Evolutionary conservation across 1,284 basidiomycete species (phyloP).

Genomic region (Cryptococcus sp.): DNA sequence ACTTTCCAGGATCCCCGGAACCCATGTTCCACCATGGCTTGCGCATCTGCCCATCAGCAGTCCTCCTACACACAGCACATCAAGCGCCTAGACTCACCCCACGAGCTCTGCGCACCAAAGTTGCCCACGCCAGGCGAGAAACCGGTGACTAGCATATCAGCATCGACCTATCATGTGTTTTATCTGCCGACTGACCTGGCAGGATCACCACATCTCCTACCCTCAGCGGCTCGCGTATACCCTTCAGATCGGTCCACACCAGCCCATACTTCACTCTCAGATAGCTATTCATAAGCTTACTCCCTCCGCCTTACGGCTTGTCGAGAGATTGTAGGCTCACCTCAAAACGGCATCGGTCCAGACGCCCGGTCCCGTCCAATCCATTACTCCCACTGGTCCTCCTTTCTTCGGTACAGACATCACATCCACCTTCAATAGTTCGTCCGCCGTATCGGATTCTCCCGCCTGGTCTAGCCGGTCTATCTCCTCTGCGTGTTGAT

Average conservation of each 20-base stretch:
- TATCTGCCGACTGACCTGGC: slow-evolving; percentile 26
- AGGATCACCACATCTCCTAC: slow-evolving; percentile 45
- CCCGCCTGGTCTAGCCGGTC: slow-evolving; percentile 19
- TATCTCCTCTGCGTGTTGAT: slow-evolving; percentile 15
- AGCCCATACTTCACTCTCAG: slow-evolving; percentile 36
- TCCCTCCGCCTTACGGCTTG: not conserved
- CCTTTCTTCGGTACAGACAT: slow-evolving; percentile 30
- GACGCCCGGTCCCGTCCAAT: slow-evolving; percentile 46
- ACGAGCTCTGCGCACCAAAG: slow-evolving; percentile 32
- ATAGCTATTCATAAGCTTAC: slow-evolving; percentile 23
- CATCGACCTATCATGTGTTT: not conserved
- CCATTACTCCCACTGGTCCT: slow-evolving; percentile 43
- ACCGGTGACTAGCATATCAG: slow-evolving; percentile 33
- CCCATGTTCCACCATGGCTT: slow-evolving; percentile 43
- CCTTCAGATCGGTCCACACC: slow-evolving; percentile 41
- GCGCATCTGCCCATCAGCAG: slow-evolving; percentile 17
- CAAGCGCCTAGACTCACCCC: slow-evolving; percentile 27
- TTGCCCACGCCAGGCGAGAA: slow-evolving; percentile 47
- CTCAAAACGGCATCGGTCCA: slow-evolving; percentile 43
- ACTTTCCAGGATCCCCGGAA: slow-evolving; percentile 39
- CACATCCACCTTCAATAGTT: slow-evolving; percentile 19
- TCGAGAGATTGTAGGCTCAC: slow-evolving; percentile 11
- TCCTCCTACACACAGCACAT: not conserved
- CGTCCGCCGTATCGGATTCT: slow-evolving; percentile 20
- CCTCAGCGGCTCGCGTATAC: slow-evolving; percentile 33